phyloP scores from a whole-genome alignment of 2,329 filamentous ascomycete species.

The Geosmithia putterillii region DNA sequence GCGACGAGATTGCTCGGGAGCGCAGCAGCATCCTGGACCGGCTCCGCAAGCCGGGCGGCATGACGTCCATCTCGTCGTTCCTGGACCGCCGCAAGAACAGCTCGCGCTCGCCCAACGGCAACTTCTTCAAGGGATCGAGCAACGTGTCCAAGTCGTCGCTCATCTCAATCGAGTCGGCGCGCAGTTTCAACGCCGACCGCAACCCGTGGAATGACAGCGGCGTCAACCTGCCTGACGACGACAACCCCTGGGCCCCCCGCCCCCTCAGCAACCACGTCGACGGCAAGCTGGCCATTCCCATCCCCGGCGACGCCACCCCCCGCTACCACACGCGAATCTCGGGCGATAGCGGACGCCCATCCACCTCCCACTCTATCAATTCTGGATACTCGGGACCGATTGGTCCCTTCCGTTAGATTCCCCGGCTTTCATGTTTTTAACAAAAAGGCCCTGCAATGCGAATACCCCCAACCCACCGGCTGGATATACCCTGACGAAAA shows the following conservation, averaged over 20 bases:
- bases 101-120: conserved; percentile 66
- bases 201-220: conserved; percentile 98
- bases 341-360: conserved; percentile 83
- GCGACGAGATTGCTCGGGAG: conserved; percentile 67
- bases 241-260: conserved; percentile 53
- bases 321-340: conserved; percentile 75
- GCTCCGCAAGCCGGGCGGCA: conserved; percentile 87
- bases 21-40: conserved; percentile 80
- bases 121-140: conserved; percentile 84
- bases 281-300: conserved; percentile 50
- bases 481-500: conserved; percentile 56
- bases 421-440: conserved; percentile 15
- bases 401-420: conserved; percentile 78
- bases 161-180: conserved; percentile 88
- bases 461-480: conserved; percentile 35
- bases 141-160: conserved; percentile 92
- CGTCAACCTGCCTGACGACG: conserved; percentile 85
- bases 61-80: conserved; percentile 91
- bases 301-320: conserved; percentile 71
- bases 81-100: conserved; percentile 92
- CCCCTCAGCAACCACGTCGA: conserved; percentile 54
- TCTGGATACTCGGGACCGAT: conserved; percentile 92
- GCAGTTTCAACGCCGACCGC: conserved; percentile 80
- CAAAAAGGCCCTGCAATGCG: conserved; percentile 31
- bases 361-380: conserved; percentile 88